A percentile compares a stretch with the other conserved stretches of the same genome.
Conservation (phyloP, 2,329 filamentous ascomycete species). For the Niveomyces coronatus region DNA sequence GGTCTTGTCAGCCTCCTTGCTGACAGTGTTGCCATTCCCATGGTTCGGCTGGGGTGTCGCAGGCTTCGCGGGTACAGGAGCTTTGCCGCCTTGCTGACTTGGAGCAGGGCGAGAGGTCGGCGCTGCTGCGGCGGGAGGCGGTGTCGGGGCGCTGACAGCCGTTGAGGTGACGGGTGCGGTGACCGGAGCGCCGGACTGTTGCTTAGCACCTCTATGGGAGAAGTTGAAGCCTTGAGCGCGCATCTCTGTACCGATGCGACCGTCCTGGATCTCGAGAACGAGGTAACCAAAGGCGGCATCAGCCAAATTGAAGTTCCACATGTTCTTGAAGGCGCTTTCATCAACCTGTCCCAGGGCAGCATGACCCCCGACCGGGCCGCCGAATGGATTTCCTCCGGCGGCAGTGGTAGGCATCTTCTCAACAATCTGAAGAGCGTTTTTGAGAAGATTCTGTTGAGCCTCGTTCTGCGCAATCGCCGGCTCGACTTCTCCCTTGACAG, state of each 20-base stretch:
- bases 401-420: conserved; percentile 95
- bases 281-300: conserved; percentile 96
- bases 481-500: conserved; percentile 91
- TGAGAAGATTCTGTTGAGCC: conserved; percentile 81
- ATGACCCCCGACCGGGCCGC: conserved; percentile 66
- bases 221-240: conserved; percentile 98
- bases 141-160: conserved; percentile 22
- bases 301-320: conserved; percentile 99
- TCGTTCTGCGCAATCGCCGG: conserved; percentile 89
- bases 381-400: conserved; percentile 93
- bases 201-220: conserved; percentile 84
- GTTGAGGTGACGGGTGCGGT: conserved; percentile 22
- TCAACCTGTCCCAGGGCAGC: conserved; percentile 78
- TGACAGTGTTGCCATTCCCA: conserved; percentile 27
- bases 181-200: conserved; percentile 36
- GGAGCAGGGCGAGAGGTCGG: conserved; percentile 21
- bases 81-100: conserved; percentile 26
- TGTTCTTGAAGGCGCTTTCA: conserved; percentile 99
- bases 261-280: conserved; percentile 88
- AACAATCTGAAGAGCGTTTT: conserved; percentile 87
- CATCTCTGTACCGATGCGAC: conserved; percentile 97
- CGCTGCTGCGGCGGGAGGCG: conserved; percentile 21
- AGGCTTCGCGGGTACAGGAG: conserved; percentile 28
- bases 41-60: conserved; percentile 41
- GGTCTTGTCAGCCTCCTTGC: conserved; percentile 49